These are phyloP conservation scores for Fonsecaea nubica DNA, from an alignment of 2,329 filamentous ascomycete genomes.

Conservation along the genomic window DNA sequence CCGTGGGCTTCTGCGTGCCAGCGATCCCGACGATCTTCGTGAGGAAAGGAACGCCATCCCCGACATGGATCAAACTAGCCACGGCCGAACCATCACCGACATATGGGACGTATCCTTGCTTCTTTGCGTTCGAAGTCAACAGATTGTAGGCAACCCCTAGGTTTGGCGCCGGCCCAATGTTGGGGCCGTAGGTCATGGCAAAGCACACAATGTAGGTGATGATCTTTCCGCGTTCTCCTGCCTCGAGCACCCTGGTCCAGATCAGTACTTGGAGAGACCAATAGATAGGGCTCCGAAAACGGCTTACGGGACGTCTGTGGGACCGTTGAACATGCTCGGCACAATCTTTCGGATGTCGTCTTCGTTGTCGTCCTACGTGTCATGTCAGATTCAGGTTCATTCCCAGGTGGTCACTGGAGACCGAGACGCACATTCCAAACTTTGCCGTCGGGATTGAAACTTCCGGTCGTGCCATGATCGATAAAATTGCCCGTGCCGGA, in stretches of 20 bases:
- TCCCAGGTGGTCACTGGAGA: not conserved
- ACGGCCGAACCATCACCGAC: slow-evolving; percentile 30
- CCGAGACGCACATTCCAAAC: slow-evolving; percentile 31
- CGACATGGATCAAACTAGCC: slow-evolving; percentile 26
- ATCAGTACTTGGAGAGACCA: not conserved
- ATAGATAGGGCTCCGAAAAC: not conserved
- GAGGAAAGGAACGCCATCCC: slow-evolving; percentile 26
- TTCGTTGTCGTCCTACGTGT: slow-evolving; percentile 29
- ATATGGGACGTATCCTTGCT: slow-evolving; percentile 25
- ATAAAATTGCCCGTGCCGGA: slow-evolving; percentile 32
- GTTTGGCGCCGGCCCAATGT: slow-evolving; percentile 22
- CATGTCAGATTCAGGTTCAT: not conserved
- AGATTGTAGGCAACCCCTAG: slow-evolving; percentile 26
- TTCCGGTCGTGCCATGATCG: slow-evolving; percentile 26
- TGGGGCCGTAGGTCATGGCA: slow-evolving; percentile 26
- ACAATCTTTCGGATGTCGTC: slow-evolving; percentile 29
- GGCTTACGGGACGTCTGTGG: slow-evolving; percentile 24
- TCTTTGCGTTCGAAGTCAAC: slow-evolving; percentile 19
- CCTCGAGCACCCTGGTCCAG: slow-evolving; percentile 22
- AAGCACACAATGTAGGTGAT: slow-evolving; percentile 31
- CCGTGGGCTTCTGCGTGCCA: slow-evolving; percentile 24
- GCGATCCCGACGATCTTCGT: slow-evolving; percentile 31
- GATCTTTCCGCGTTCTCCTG: slow-evolving; percentile 28
- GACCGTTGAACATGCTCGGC: slow-evolving; percentile 30
- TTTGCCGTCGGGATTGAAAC: slow-evolving; percentile 31